Evolutionary conservation across 805 yeast genomes (phyloP).

Genomic region (Cyberlindnera petersonii): DNA sequence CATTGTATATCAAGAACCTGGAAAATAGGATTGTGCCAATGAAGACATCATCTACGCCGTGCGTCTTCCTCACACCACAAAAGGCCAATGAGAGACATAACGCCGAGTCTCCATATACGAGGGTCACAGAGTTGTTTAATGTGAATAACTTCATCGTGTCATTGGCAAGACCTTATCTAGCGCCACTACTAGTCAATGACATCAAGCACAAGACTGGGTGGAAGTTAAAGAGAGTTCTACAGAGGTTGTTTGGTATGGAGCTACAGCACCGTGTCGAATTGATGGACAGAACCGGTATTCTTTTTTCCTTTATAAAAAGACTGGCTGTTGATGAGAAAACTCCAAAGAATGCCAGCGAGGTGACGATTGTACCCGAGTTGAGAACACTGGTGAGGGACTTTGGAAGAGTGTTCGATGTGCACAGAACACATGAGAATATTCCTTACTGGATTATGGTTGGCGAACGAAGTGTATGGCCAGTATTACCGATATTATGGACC

Average conservation of each 20-base stretch:
- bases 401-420: slow-evolving; percentile 44
- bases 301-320: slow-evolving; percentile 67
- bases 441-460: slow-evolving; percentile 90
- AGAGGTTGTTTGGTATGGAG: slow-evolving; percentile 54
- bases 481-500: slow-evolving; percentile 77
- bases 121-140: slow-evolving; percentile 87
- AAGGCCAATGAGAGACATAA: slow-evolving; percentile 42
- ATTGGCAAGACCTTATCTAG: slow-evolving; percentile 88
- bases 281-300: slow-evolving; percentile 70
- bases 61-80: slow-evolving; percentile 40
- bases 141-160: slow-evolving; percentile 92
- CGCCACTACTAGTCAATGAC: slow-evolving; percentile 83
- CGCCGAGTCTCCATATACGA: slow-evolving; percentile 68
- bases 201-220: slow-evolving; percentile 58
- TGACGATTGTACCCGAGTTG: slow-evolving; percentile 86
- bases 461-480: slow-evolving; percentile 91
- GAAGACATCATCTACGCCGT: slow-evolving; percentile 26
- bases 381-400: slow-evolving; percentile 45
- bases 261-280: slow-evolving; percentile 80
- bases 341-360: slow-evolving; percentile 74
- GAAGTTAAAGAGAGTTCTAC: slow-evolving; percentile 35
- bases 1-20: slow-evolving; percentile 56
- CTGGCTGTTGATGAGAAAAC: slow-evolving; percentile 85
- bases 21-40: slow-evolving; percentile 58
- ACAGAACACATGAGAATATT: slow-evolving; percentile 78